phyloP scores from a whole-genome alignment of 106 monocot species.

The Xerophyta viscosa region DNA sequence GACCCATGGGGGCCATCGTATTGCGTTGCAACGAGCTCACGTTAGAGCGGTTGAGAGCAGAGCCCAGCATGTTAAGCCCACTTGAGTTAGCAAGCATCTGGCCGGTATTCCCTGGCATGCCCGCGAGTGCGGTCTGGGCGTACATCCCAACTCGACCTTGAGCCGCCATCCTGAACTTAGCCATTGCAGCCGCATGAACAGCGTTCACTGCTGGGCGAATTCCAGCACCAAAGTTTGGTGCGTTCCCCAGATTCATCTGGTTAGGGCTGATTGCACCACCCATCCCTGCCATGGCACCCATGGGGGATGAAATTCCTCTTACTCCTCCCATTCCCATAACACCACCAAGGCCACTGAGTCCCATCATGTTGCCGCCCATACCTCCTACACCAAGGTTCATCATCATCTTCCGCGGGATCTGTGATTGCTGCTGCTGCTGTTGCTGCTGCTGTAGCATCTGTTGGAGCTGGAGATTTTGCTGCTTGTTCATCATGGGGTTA shows the following conservation, averaged over 20 bases:
- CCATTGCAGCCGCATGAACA: constrained; percentile 23
- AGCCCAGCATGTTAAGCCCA: constrained; percentile 60
- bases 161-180: constrained; percentile 36
- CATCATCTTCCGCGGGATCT: constrained; percentile 63
- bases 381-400: constrained; percentile 45
- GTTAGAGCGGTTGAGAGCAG: constrained; percentile 44
- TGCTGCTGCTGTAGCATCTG: constrained; percentile 51
- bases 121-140: constrained; percentile 31
- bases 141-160: constrained; percentile 39
- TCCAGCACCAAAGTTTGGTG: constrained; percentile 34
- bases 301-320: constrained; percentile 43
- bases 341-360: constrained; percentile 45
- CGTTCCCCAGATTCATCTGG: constrained; percentile 62
- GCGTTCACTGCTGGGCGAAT: constrained; percentile 26
- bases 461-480: constrained; percentile 53
- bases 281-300: constrained; percentile 47
- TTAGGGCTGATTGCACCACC: constrained; percentile 36
- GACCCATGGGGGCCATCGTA: constrained; percentile 65
- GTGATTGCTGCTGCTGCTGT: constrained; percentile 31
- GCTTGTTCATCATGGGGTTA: constrained; percentile 40
- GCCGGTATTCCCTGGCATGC: constrained; percentile 39
- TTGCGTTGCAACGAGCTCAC: constrained; percentile 52
- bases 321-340: constrained; percentile 61
- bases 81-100: constrained; percentile 58
- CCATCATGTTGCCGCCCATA: constrained; percentile 38